Base-by-base conservation (phyloP, 371 early-diverging fungal species). In the Neoconidiobolus thromboides region DNA sequence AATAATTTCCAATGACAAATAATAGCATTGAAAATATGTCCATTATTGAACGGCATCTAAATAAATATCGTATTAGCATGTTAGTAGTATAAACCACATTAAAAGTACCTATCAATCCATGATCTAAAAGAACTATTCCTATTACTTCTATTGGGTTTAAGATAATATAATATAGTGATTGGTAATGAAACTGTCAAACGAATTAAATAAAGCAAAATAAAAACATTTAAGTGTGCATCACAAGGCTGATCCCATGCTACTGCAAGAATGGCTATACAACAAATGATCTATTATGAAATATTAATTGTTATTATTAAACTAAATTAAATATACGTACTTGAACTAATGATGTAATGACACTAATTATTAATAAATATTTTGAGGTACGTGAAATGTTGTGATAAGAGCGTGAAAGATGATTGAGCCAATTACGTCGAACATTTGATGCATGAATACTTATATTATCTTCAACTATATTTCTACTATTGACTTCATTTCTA, bases 1-100 rank as follows among this genome's bases (percentile, higher is more conserved):
- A 74, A 61, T 81, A 79, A 62, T 85, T 86, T 62, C 83, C 83
- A 61, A 81, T 66, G 44, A 87, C 72, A 68, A 85, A 86, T 69
- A 60, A 36, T 37, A 60, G 41, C 43, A 58, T 41, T 7, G 36
- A 39, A 15, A 49, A 46, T 7, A 53, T 50, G 53, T 61, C 54
- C 40, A 61, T 61, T 4, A 61, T 6, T 12, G 61, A 53, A 15
- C 47, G 49, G 2, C 42, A 40, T 41, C 60, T 60, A 43, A 9
- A 50, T 40, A 4, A 42, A 39, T 26, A 14, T 50, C 14, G 57
- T 42, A 26, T 26, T 26, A 26, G 26, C 26, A 26, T 26, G 26
- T 26, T 26, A 26, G 26, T 26, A 26, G 0, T 26, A 26, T 26
- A 26, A 26, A 26, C 26, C 26, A 26, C 26, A 26, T 48, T 5